Base-by-base conservation (phyloP, 2,329 filamentous ascomycete species). In the Fusarium kyushuense region DNA sequence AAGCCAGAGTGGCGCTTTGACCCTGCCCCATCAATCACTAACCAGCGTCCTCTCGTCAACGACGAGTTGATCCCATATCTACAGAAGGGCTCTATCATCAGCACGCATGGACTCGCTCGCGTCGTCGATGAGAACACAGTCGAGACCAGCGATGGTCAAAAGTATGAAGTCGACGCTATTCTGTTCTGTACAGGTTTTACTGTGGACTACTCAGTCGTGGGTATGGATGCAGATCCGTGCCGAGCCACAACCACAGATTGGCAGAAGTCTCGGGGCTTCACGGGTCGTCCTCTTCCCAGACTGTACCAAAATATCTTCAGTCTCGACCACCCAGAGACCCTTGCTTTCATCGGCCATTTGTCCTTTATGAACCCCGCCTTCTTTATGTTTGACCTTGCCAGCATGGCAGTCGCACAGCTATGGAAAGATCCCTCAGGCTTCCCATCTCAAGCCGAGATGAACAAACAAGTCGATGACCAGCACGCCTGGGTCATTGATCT, bases 311-410 rank as follows among this genome's bases (percentile, higher is more conserved):
- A 56, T 27, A 56, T 56, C 17, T 56, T 56, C 29, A 56, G 54
- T 29, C 54, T 56, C 12, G 54, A 56, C 33, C 54, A 56, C 4
- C 54, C 54, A 3, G 23, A 56, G 5, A 48, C n/a, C 33, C 54
- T 56, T 4, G 54, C 54, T n/a, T 56, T 56, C 29, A 49, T 56
- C 16, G 54, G 54, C 1, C 43, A 56, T 49, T 27, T 56, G 6
- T 56, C 54, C 8, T 56, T 56, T 17, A 56, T 56, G 54, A 56
- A 56, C 29, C 54, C 54, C 3, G 54, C 54, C 1, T 56, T 56
- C 21, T 56, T 56, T 21, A 56, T 56, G 54, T 56, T 56, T 42
- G 54, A 56, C 13, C 27, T 56, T 12, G 54, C 54, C 6, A 56
- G 33, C 35, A 56, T 56, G 54, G 54, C 54, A 29, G 43, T 56